Evolutionary conservation across 495 filamentous ascomycete genomes (phyloP).

Genomic region (Trypethelium eluteriae): DNA sequence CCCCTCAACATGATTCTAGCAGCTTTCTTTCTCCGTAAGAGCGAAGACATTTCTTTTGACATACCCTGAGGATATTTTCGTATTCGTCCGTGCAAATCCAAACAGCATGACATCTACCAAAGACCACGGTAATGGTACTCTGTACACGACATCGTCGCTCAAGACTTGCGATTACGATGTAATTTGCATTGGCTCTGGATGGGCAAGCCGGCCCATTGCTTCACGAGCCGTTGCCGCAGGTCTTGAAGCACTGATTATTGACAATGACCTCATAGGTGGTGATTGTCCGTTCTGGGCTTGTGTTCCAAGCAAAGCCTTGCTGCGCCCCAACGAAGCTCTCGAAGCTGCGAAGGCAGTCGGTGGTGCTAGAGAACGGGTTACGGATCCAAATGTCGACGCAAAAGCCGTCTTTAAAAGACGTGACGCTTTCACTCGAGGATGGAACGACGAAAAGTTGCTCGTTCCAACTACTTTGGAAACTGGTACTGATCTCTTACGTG

Average conservation of each 20-base stretch:
- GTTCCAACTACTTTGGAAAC: neutral
- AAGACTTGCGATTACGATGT: conserved; percentile 18
- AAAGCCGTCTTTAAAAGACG: conserved; percentile 23
- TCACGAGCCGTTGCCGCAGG: conserved; percentile 17
- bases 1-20: no score
- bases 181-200: conserved; percentile 21
- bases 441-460: conserved; percentile 20
- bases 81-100: no score
- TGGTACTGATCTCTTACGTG: conserved; percentile 11
- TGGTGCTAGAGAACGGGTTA: conserved; percentile 23
- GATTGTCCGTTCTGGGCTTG: conserved; percentile 28
- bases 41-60: no score
- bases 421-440: conserved; percentile 18
- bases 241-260: conserved; percentile 18
- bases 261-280: conserved; percentile 25
- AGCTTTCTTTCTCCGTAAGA: no score
- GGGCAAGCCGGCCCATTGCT: conserved; percentile 13
- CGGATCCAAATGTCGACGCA: conserved; percentile 18
- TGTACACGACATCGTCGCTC: conserved; percentile 17
- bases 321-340: conserved; percentile 24
- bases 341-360: conserved; percentile 21
- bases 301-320: conserved; percentile 25
- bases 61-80: no score
- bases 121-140: conserved; percentile 1
- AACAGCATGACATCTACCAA: neutral